These are phyloP conservation scores for Xylariomycetidae sp. DNA, from an alignment of 2,329 filamentous ascomycete species.

Conservation along the genomic window DNA sequence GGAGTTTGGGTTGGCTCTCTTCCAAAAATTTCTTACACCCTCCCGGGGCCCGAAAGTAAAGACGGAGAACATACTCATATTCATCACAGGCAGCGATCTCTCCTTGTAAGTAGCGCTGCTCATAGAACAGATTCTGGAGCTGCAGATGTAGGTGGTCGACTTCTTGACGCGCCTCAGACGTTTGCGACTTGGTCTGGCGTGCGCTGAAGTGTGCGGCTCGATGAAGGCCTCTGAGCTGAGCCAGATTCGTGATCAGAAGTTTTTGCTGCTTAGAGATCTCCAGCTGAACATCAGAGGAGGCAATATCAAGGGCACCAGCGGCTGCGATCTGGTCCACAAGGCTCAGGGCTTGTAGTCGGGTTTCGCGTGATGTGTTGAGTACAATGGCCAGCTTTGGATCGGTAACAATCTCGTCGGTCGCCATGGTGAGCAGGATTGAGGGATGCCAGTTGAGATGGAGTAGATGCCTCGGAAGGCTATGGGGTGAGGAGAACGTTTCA, in stretches of 20 bases:
- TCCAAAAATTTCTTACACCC: slow-evolving; percentile 4
- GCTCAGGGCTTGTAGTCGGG: slow-evolving; percentile 65
- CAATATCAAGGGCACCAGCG: slow-evolving; percentile 39
- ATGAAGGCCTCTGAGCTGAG: slow-evolving; percentile 77
- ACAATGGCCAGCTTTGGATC: slow-evolving; percentile 64
- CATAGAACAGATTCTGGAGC: slow-evolving; percentile 93
- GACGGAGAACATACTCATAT: slow-evolving; percentile 73
- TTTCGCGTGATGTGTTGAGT: slow-evolving; percentile 66
- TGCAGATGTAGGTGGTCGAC: slow-evolving; percentile 89
- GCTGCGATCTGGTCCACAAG: slow-evolving; percentile 52
- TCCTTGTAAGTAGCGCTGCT: slow-evolving; percentile 83
- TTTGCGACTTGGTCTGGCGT: slow-evolving; percentile 79
- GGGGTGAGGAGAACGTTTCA: too few relatives aligned
- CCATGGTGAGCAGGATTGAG: too few relatives aligned
- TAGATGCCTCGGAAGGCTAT: too few relatives aligned
- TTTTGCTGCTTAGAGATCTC: slow-evolving; percentile 74
- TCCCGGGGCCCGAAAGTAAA: not conserved
- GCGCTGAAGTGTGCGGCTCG: slow-evolving; percentile 76
- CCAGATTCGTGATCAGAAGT: slow-evolving; percentile 70
- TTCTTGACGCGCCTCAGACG: slow-evolving; percentile 82
- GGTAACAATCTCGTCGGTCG: slow-evolving; percentile 54
- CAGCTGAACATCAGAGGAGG: slow-evolving; percentile 45
- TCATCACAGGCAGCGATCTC: slow-evolving; percentile 89
- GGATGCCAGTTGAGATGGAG: too few relatives aligned
- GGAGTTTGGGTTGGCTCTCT: slow-evolving; percentile 17